A percentile compares a stretch with the other conserved stretches of the same genome.
phyloP scores from a whole-genome alignment of 2,329 filamentous ascomycete genomes.

The Juglanconis juglandina region DNA sequence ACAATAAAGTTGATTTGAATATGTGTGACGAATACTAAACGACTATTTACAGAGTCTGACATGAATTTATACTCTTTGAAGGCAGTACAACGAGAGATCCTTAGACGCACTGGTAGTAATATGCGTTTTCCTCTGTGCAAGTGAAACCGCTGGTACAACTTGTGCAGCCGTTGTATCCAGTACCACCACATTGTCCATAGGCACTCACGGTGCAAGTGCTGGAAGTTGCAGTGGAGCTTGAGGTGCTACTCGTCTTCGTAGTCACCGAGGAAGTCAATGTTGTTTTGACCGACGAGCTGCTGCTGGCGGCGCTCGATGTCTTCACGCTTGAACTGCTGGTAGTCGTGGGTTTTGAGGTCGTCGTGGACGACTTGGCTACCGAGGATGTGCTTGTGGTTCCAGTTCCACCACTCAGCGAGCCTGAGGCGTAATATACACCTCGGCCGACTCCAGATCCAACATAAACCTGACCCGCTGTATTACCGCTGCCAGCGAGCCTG shows the following conservation, averaged over 20 bases:
- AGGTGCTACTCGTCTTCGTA: constrained; percentile 12
- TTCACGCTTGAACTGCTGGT: constrained; percentile 5
- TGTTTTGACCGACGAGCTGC: background rate
- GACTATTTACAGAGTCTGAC: too few relatives aligned
- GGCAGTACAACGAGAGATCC: background rate
- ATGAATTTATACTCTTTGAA: background rate
- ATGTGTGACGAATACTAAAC: background rate
- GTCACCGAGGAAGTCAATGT: constrained; percentile 18
- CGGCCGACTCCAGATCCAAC: constrained; percentile 47
- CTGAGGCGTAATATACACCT: constrained; percentile 39
- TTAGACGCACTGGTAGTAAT: constrained; percentile 34
- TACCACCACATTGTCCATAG: constrained; percentile 37
- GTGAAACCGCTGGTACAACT: constrained; percentile 31
- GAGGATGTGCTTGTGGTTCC: constrained; percentile 10
- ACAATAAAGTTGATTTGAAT: background rate
- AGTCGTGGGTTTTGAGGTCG: constrained; percentile 7
- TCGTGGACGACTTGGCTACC: constrained; percentile 18
- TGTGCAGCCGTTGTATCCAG: constrained; percentile 31
- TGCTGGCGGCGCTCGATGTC: constrained; percentile 5
- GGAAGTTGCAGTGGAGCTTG: constrained; percentile 12
- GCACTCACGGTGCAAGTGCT: constrained; percentile 22
- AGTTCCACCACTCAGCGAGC: constrained; percentile 19
- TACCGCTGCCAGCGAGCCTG: constrained; percentile 42
- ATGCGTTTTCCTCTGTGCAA: constrained; percentile 31
- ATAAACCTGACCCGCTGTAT: constrained; percentile 43